Percentiles rank a stretch among this genome's conserved stretches.
phyloP scores from a whole-genome alignment of 805 yeast species.

The Wickerhamia fluorescens region DNA sequence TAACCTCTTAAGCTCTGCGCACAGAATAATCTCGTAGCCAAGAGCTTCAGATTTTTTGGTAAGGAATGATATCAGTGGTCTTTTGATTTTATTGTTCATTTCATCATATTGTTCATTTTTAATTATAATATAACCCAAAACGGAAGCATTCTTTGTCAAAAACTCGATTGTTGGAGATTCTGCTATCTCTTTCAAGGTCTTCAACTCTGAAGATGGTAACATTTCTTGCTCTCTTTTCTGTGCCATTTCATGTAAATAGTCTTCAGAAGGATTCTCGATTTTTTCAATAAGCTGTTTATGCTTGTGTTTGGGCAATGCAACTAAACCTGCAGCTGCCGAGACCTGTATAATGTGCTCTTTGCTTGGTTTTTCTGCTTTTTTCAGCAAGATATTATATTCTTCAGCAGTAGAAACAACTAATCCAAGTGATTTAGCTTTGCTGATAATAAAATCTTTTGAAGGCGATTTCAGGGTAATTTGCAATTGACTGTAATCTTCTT shows the following conservation, averaged over 20 bases:
- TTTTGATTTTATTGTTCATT: not conserved
- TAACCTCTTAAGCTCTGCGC: conserved; percentile 5
- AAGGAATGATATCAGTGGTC: conserved; percentile 3
- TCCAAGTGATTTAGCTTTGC: conserved; percentile 20
- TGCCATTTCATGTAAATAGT: conserved; percentile 8
- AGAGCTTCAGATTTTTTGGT: conserved; percentile 9
- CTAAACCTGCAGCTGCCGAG: conserved; percentile 8
- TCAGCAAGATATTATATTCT: conserved; percentile 7
- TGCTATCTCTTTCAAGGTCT: conserved; percentile 11
- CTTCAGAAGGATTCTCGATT: conserved; percentile 7
- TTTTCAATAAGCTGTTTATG: conserved; percentile 6
- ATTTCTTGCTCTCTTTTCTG: conserved; percentile 1
- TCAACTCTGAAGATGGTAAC: conserved; percentile 10
- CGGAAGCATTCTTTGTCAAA: conserved; percentile 4
- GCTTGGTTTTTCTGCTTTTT: conserved; percentile 10
- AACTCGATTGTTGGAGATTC: conserved; percentile 8
- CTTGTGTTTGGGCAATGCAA: conserved; percentile 6
- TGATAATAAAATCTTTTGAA: conserved; percentile 21
- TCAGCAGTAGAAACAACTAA: conserved; percentile 5
- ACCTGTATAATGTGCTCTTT: conserved; percentile 8
- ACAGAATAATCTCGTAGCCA: conserved; percentile 7
- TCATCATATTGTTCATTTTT: conserved; percentile 1
- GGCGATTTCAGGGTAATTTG: conserved; percentile 14
- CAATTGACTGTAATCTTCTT: conserved; percentile 6
- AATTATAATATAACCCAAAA: not conserved